phyloP scores from a whole-genome alignment of 805 yeast species.

The Henningerozyma blattae region DNA sequence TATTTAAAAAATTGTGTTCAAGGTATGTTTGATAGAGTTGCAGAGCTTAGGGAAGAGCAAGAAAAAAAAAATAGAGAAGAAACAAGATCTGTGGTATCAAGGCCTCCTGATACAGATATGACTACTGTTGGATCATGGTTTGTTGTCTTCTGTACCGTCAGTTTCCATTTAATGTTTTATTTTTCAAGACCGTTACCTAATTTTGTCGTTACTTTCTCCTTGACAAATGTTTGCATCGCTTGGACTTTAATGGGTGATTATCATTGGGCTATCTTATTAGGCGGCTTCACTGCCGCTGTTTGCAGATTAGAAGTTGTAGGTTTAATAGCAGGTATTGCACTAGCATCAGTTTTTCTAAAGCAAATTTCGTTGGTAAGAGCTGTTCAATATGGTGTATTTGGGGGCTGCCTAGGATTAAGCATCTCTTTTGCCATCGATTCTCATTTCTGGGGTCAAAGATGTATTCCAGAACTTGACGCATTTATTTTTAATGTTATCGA shows the following conservation, averaged over 20 bases:
- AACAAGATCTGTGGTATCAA: constrained; percentile 2
- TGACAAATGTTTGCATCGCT: constrained; percentile 45
- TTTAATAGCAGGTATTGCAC: constrained; percentile 37
- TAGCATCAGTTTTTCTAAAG: constrained; percentile 33
- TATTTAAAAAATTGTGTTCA: constrained; percentile 35
- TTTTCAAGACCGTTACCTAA: constrained; percentile 85
- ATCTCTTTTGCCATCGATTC: constrained; percentile 47
- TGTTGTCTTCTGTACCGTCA: constrained; percentile 43
- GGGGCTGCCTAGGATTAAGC: constrained; percentile 37
- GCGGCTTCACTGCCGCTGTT: constrained; percentile 52
- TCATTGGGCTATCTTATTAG: constrained; percentile 36
- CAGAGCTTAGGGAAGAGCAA: constrained; percentile 6
- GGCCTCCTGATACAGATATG: constrained; percentile 1
- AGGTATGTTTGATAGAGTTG: constrained; percentile 7
- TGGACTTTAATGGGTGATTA: constrained; percentile 38
- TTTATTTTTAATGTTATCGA: constrained; percentile 64
- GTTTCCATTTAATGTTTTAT: constrained; percentile 74
- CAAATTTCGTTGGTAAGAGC: constrained; percentile 33
- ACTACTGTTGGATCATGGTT: constrained; percentile 41
- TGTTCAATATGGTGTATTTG: constrained; percentile 31
- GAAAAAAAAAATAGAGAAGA: constrained; percentile 6
- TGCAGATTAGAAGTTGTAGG: constrained; percentile 64
- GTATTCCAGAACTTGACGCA: constrained; percentile 68
- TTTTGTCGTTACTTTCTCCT: constrained; percentile 62
- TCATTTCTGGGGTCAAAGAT: constrained; percentile 52